phyloP scores from a whole-genome alignment of 140 eudicot species.

The Stevia rebaudiana region DNA sequence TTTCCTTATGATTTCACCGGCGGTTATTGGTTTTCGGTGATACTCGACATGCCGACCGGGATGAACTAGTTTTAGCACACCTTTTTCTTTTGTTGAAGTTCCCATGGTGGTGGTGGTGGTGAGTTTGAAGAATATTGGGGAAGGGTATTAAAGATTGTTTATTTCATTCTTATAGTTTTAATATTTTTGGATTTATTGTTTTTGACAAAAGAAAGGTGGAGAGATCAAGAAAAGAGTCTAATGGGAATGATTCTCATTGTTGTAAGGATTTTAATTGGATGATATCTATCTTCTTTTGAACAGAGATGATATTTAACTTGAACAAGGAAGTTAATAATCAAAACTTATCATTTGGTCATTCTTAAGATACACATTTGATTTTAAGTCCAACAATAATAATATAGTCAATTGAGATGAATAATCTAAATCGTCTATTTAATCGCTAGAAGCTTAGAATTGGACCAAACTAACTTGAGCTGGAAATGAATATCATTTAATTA shows the following conservation, averaged over 20 bases:
- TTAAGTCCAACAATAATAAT: not conserved
- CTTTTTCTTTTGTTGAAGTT: conserved; percentile 35
- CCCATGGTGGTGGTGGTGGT: conserved; percentile 28
- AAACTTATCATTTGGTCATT: not conserved
- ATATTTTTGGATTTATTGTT: conserved; percentile 10
- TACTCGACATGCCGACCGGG: conserved; percentile 47
- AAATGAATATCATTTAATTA: too few relatives aligned
- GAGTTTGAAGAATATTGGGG: conserved; percentile 19
- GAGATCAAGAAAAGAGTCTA: conserved; percentile 18
- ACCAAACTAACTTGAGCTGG: too few relatives aligned
- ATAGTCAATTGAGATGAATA: too few relatives aligned
- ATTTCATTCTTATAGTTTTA: conserved; percentile 24
- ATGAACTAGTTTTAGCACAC: conserved; percentile 54
- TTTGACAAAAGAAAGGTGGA: conserved; percentile 23
- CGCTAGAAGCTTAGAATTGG: too few relatives aligned
- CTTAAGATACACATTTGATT: too few relatives aligned
- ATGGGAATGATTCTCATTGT: conserved; percentile 22
- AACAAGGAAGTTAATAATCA: not conserved
- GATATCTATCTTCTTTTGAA: too few relatives aligned
- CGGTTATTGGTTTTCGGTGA: conserved; percentile 36
- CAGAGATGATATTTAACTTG: not conserved
- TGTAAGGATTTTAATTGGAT: conserved; percentile 21
- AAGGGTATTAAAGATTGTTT: conserved; percentile 17
- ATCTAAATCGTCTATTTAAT: too few relatives aligned
- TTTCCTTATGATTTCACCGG: conserved; percentile 54